Evolutionary conservation across 73 alveolate genomes (phyloP), one percentile per base, ranked within the genome.

Genomic region (Blepharisma japonicum): DNA sequence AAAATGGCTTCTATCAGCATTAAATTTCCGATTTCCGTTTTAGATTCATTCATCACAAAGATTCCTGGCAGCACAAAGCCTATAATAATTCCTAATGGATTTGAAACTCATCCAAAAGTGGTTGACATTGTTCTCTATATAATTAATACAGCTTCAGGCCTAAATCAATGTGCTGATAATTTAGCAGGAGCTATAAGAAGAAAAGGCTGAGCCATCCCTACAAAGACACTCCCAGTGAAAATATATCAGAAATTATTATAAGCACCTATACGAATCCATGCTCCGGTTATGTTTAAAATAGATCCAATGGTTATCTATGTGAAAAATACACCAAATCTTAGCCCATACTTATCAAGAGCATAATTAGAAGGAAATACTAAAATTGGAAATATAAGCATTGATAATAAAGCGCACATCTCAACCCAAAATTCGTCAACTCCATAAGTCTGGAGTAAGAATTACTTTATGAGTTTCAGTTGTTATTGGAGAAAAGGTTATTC

Each of bases 161-260:
- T 84, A 71, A 86, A 94, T 98, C 99, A 94, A 48, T 54, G 55
- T 18, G 94, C 96, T 11, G 97, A 85, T 9, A 94, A 71, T 76
- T 89, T 91, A 0, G 96, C 96, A 6, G 97, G 96, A 0, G 99
- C 95, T 82, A 90, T 94, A 21, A 92, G 23, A 6, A 94, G 74
- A 80, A 89, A 94, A 48, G 99, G 99, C 81, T 94, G 94, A 18
- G 93, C 97, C 1, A 84, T 42, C 2, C 91, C 97, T 38, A 87
- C 90, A 0, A 90, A n/a, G 51, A 79, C 51, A 54, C 85, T 66
- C 23, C 97, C 97, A 6, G 77, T 14, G 8, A 90, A 56, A 8
- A 84, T 79, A 20, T 68, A 45, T 86, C 88, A 90, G 71, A 90
- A 86, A 51, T 55, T 55, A 27, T 55, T 9, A 9, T 54, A 55